Base-by-base conservation (phyloP, 805 yeast genomes). In the Sugiyamaella smithiae region DNA sequence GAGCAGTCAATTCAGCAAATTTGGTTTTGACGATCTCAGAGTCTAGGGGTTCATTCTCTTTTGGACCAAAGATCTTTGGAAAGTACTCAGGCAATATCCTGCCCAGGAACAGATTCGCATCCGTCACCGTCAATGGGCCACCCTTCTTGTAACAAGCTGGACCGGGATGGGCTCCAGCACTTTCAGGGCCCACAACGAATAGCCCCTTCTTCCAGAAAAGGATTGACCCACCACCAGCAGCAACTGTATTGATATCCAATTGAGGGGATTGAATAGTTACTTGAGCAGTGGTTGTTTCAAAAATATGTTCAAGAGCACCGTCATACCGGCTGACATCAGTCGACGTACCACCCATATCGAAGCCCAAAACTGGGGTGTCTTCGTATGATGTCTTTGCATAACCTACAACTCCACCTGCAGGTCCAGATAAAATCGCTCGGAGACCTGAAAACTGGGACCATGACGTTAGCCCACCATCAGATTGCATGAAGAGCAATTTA, bases 331-430 rank as follows among this genome's bases (percentile, higher is more conserved):
- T 81, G 3, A 85, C 90, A 67, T 88, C 95, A 1, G 95, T 87
- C 0, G 91, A 84, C 1, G 96, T 87, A 43, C 96, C 96, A 43
- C 96, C 96, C 90, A 87, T 85, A 65, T 87, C 96, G 57, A 87
- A 85, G 0, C 93, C 95, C 49, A 87, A 77, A 41, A 85, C 71
- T 0, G 95, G 89, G 52, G 80, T 74, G 9, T 35, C 23, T 44
- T 70, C 73, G 62, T 75, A 88, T 53, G 96, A 86, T 0, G 98
- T 90, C 45, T 80, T 76, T 0, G 96, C 87, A 58, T 81, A 87
- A 0, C 98, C 98, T 28, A 91, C 97, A 50, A 91, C 95, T 43
- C 98, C 98, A 32, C 98, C 98, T 7, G 98, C 98, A 2, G 98
- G 98, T 1, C 98, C 98, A 1, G 97, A 88, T 29, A 91, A 68